Evolutionary conservation across 2,329 filamentous ascomycete species (phyloP), one percentile per base, ranked within the genome.

Genomic region (Paecilomyces fulvus): DNA sequence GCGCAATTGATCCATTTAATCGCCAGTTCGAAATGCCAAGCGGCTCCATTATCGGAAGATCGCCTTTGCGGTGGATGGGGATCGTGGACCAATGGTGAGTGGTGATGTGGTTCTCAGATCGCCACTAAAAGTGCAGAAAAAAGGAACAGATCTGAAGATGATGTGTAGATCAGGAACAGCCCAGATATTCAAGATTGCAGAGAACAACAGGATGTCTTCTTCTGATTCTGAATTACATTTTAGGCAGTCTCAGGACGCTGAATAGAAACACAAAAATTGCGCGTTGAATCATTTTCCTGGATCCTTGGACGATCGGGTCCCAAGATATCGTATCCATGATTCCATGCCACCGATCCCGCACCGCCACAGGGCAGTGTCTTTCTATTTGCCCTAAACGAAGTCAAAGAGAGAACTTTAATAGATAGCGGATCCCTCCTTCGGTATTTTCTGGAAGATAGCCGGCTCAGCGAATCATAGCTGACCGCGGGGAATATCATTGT

Each of bases 1-100:
- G 37, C 17, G 43, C 55, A 49, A 53, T 53, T 59, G 30, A 37
- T n/a, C n/a, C n/a, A n/a, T 55, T 49, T 55, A 46, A 53, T 43
- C 37, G 37, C 59, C 62, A 60, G 56, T 64, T 60, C 54, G 54
- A 33, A 31, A 43, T 57, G 52, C 53, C 48, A 52, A 49, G 37
- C 51, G 12, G 37, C 52, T 23, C 37, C 37, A 43, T 43, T 9
- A 43, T 43, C 37, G 37, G 37, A 43, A n/a, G 37, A 43, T 43
- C 20, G 33, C 33, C 33, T 28, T 28, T 28, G 25, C 25, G 25
- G 25, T 28, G 33, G 33, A 37, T 37, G 17, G 14, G 8, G 14
- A 17, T 20, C 37, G 14, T 43, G n/a, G 37, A n/a, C 37, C 37
- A 43, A 43, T 43, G 37, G 37, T 43, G 4, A 17, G n/a, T 43